Percentiles rank a stretch among this genome's conserved stretches.
These are phyloP conservation scores for Colletotrichum graminicola DNA, from an alignment of 2,329 filamentous ascomycete species.

Conservation along the genomic window DNA sequence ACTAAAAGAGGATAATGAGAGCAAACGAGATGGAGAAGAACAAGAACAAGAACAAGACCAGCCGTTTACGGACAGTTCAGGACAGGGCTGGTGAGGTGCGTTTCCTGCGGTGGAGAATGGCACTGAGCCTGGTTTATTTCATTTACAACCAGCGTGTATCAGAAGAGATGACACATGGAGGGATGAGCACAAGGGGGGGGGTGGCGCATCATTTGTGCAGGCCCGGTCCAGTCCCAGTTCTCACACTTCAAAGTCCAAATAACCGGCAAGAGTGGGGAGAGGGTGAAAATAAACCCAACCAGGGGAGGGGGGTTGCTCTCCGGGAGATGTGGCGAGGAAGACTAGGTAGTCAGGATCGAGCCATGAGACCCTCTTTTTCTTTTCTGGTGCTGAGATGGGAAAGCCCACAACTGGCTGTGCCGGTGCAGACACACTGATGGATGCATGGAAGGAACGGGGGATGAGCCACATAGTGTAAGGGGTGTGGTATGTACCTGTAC, in stretches of 20 bases:
- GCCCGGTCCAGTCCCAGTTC: slow-evolving; percentile 2
- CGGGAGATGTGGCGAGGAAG: slow-evolving; percentile 12
- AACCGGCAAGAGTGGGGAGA: not conserved
- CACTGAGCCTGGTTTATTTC: slow-evolving; percentile 57
- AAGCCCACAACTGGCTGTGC: slow-evolving; percentile 5
- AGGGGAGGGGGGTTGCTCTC: not conserved
- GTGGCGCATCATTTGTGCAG: slow-evolving; percentile 1
- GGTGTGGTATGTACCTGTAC: not conserved
- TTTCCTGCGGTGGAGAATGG: slow-evolving; percentile 56
- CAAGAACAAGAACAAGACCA: slow-evolving; percentile 47
- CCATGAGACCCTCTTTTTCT: not conserved
- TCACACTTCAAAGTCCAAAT: not conserved
- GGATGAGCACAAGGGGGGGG: slow-evolving; percentile 32
- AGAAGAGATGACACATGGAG: slow-evolving; percentile 53
- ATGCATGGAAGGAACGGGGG: not conserved
- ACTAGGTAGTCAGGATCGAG: slow-evolving; percentile 13
- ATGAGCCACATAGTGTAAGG: not conserved
- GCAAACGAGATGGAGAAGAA: slow-evolving; percentile 46
- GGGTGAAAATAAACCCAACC: not conserved
- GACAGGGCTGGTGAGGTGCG: slow-evolving; percentile 48
- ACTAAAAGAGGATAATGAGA: slow-evolving; percentile 25
- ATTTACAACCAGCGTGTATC: slow-evolving; percentile 60
- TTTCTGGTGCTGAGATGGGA: slow-evolving; percentile 16
- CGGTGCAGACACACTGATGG: slow-evolving; percentile 1
- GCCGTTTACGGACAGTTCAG: slow-evolving; percentile 53